Evolutionary conservation across 208 protist genomes (phyloP), one percentile per base, ranked within the genome.

Genomic region (Borovskyia barvae): DNA sequence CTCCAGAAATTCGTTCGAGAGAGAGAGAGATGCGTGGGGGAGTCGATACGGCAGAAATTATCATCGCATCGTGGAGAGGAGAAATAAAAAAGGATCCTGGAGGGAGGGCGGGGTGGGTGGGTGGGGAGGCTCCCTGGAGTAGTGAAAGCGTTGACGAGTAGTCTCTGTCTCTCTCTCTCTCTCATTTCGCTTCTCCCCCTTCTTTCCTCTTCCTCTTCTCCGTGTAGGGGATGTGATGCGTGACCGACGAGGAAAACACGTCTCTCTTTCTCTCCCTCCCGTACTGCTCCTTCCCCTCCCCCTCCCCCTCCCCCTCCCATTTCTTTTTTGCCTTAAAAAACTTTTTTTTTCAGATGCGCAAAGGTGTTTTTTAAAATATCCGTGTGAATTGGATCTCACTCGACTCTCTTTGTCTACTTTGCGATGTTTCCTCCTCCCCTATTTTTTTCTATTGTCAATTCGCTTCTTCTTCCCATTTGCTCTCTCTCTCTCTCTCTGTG

Each of bases 121-220:
- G n/a, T n/a, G n/a, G n/a, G n/a, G n/a, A n/a, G n/a, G n/a, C n/a
- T n/a, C n/a, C n/a, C n/a, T n/a, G n/a, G n/a, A n/a, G n/a, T n/a
- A n/a, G n/a, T n/a, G 17, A 30, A 17, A 2, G 15, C 25, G n/a
- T 17, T 19, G 47, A 14, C n/a, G 47, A 32, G 0, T 19, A 7
- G 5, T 64, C 35, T 19, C 28, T 50, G 6, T 39, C 30, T n/a
- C n/a, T n/a, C 20, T 14, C 26, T 24, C 17, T 28, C 22, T 63
- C 15, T 26, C 14, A 7, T 26, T 67, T 22, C 42, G 12, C 41
- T 35, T 53, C 50, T 49, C 50, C 59, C 28, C 26, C 35, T 52
- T 52, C 28, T 61, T 52, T 33, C 33, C 25, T 50, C 60, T 69
- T 51, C 15, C 24, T 7, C 8, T 50, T 32, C 24, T 54, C 12